These are phyloP conservation scores for Aspergillus ellipticus DNA, from an alignment of 495 filamentous ascomycete species.

Conservation along the genomic window DNA sequence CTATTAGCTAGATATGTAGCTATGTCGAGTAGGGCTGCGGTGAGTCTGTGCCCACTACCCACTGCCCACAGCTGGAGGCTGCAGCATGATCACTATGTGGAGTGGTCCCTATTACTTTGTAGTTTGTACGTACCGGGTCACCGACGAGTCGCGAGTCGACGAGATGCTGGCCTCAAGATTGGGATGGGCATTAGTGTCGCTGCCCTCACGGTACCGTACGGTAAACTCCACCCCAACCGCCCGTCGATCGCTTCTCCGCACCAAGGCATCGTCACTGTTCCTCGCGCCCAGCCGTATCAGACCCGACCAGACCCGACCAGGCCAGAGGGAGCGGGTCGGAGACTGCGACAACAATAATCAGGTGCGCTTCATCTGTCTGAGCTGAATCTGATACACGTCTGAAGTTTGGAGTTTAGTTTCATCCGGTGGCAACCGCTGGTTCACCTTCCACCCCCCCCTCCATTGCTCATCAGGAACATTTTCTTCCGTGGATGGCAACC, in stretches of 20 bases:
- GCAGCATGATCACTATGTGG: background rate
- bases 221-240: constrained; percentile 16
- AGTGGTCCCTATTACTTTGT: background rate
- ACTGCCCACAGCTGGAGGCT: background rate
- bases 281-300: too few species aligned
- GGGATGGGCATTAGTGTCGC: background rate
- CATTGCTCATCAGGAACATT: background rate
- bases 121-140: too few species aligned
- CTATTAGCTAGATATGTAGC: background rate
- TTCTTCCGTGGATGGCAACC: background rate
- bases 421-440: background rate
- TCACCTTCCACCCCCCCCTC: background rate
- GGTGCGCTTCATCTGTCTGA: background rate
- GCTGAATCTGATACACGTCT: background rate
- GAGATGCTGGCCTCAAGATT: background rate
- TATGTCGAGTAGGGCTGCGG: too few species aligned
- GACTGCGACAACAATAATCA: background rate
- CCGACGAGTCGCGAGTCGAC: too few species aligned
- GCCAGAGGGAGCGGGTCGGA: background rate
- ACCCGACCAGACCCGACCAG: too few species aligned
- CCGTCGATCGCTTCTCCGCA: constrained; percentile 17
- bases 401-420: background rate
- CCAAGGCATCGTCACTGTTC: background rate
- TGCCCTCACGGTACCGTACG: constrained; percentile 6
- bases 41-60: too few species aligned